These are phyloP conservation scores for Mycena rosella DNA, from an alignment of 768 basidiomycete genomes.

Conservation along the genomic window DNA sequence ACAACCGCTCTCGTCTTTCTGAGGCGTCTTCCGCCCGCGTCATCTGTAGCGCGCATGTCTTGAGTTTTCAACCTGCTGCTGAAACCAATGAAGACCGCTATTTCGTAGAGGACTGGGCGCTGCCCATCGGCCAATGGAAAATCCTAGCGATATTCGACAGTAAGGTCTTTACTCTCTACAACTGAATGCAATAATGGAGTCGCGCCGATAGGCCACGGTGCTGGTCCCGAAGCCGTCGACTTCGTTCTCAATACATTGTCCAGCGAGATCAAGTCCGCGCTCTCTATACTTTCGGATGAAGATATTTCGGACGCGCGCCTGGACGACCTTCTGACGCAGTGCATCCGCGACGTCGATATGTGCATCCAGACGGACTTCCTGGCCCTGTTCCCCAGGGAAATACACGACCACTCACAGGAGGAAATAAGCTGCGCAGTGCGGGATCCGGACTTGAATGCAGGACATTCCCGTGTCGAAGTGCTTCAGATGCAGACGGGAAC, in stretches of 20 bases:
- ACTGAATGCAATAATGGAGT: too few species aligned
- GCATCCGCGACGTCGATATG: constrained; percentile 20
- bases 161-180: background rate
- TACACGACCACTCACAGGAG: constrained; percentile 8
- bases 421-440: background rate
- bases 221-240: constrained; percentile 25
- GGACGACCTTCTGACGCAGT: background rate
- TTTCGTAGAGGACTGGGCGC: constrained; percentile 20
- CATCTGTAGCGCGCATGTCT: constrained; percentile 3
- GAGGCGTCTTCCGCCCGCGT: background rate
- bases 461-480: constrained; percentile 23
- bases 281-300: background rate
- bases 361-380: constrained; percentile 22
- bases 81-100: constrained; percentile 30
- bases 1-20: background rate
- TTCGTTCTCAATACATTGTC: constrained; percentile 16
- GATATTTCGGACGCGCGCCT: background rate
- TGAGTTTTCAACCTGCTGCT: constrained; percentile 22
- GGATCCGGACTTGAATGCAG: constrained; percentile 13
- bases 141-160: constrained; percentile 30
- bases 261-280: constrained; percentile 4
- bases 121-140: constrained; percentile 23
- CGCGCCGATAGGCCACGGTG: constrained; percentile 24
- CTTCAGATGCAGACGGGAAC: constrained; percentile 30
- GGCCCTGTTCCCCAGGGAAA: background rate